These are phyloP conservation scores for Hyphodiscus sp. DNA, from an alignment of 2,329 filamentous ascomycete species.

Conservation along the genomic window DNA sequence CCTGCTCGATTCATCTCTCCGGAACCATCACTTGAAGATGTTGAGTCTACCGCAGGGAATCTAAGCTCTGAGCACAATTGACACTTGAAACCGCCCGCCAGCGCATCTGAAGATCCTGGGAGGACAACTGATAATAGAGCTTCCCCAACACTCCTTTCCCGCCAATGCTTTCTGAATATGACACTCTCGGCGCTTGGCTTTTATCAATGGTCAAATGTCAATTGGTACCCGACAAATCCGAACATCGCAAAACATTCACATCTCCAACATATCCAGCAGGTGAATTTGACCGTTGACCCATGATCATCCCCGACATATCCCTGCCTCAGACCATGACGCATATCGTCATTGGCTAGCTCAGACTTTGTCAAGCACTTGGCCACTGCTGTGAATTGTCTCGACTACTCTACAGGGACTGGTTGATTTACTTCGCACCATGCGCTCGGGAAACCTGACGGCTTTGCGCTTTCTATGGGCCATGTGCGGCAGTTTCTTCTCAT, in stretches of 20 bases:
- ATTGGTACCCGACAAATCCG: slow-evolving; percentile 3
- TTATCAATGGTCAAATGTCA: slow-evolving; percentile 4
- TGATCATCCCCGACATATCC: slow-evolving; percentile 18
- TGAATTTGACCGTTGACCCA: slow-evolving; percentile 15
- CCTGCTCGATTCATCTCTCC: background rate
- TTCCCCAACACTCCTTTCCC: background rate
- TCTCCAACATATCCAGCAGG: slow-evolving; percentile 19
- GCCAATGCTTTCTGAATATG: background rate
- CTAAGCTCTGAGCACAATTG: slow-evolving; percentile 21
- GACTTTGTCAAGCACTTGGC: slow-evolving; percentile 27
- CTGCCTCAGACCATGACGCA: slow-evolving; percentile 24
- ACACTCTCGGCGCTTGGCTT: slow-evolving; percentile 9
- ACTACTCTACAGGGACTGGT: slow-evolving; percentile 15
- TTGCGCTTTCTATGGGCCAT: slow-evolving; percentile 7
- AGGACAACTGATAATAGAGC: slow-evolving; percentile 13
- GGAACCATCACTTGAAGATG: slow-evolving; percentile 8
- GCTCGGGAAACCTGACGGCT: slow-evolving; percentile 14
- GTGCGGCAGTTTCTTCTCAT: slow-evolving; percentile 7
- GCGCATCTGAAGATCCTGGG: slow-evolving; percentile 26
- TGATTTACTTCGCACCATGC: slow-evolving; percentile 15
- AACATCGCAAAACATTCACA: slow-evolving; percentile 5
- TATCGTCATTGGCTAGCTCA: slow-evolving; percentile 24
- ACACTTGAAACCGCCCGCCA: slow-evolving; percentile 29
- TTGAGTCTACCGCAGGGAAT: background rate
- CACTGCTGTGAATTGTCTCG: slow-evolving; percentile 26